Evolutionary conservation across 2,329 filamentous ascomycete species (phyloP), one percentile per base, ranked within the genome.

Genomic region (Blumeriella jaapii): DNA sequence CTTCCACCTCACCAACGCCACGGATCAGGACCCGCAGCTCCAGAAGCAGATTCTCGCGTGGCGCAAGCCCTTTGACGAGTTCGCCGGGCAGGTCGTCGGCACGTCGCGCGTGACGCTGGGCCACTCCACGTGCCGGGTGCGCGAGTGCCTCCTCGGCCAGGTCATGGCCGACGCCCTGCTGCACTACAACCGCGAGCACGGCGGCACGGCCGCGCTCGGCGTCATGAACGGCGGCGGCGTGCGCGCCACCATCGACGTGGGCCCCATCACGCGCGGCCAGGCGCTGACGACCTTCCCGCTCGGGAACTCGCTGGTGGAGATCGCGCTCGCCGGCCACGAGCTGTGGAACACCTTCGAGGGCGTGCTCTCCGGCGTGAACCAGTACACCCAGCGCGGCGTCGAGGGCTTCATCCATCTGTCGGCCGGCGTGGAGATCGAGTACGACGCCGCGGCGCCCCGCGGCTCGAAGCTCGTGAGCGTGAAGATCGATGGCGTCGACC

Each of bases 251-350:
- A 80, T 80, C 33, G 71, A 74, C 26, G 53, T 58, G 12, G 76
- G 75, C 7, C 55, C 68, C 34, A 68, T 80, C 49, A 80, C 74
- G 3, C 69, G 73, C 22, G 74, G 74, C 34, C 67, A 76, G 41
- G 68, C 79, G 4, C 59, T 78, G 2, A 78, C 71, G 0, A 65
- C 71, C 0, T 80, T 80, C 56, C 75, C 75, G 24, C 80, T 80
- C 44, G 69, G 71, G 36, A 80, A 80, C 55, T 62, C 73, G 28
- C 62, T 80, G 13, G 72, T 76, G 6, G 70, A 78, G 47, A 55
- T 78, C 11, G 57, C 52, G 0, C 62, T 70, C 42, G 59, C 59
- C 0, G 75, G 75, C 12, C 57, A 64, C 6, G 61, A 69, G 27
- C 51, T 80, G 4, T 71, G 69, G 64, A 59, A 64, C 26, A 60